phyloP scores from a whole-genome alignment of 1,139 yeast species.

The Debaryomyces robertsiae region DNA sequence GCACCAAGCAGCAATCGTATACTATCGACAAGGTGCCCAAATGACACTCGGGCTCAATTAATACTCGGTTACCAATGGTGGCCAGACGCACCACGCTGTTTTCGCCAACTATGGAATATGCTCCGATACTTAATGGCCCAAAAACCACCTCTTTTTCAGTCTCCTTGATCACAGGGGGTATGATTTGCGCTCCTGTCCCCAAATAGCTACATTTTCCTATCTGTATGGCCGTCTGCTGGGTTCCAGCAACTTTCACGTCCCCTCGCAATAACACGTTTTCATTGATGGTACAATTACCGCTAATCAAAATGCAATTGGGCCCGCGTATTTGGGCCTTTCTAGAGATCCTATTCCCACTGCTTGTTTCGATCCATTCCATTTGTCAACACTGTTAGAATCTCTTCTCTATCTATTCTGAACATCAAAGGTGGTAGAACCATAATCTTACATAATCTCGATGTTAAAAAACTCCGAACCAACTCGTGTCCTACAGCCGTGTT shows the following conservation, averaged over 20 bases:
- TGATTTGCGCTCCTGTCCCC: slow-evolving; percentile 28
- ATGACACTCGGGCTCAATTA: slow-evolving; percentile 45
- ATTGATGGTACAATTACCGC: slow-evolving; percentile 38
- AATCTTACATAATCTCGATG: slow-evolving; percentile 6
- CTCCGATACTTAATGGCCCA: slow-evolving; percentile 53
- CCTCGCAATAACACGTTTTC: slow-evolving; percentile 25
- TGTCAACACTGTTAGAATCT: neutral
- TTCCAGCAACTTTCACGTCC: slow-evolving; percentile 24
- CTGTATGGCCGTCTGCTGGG: slow-evolving; percentile 43
- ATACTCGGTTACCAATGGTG: slow-evolving; percentile 59
- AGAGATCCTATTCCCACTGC: slow-evolving; percentile 60
- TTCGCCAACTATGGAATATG: slow-evolving; percentile 56
- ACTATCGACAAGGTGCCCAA: slow-evolving; percentile 51
- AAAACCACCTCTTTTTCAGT: slow-evolving; percentile 16
- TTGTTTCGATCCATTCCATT: slow-evolving; percentile 45
- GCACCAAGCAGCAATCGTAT: slow-evolving; percentile 63
- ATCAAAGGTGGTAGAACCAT: neutral
- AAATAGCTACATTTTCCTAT: slow-evolving; percentile 57
- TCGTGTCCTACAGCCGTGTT: neutral
- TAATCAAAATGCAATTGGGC: slow-evolving; percentile 28
- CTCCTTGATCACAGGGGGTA: slow-evolving; percentile 33
- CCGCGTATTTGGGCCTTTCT: slow-evolving; percentile 39
- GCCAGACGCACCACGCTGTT: slow-evolving; percentile 44
- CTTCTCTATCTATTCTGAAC: neutral
- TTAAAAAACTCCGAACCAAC: slow-evolving; percentile 1